phyloP scores from a whole-genome alignment of 345 rosid species.

The Microthlaspi erraticum region DNA sequence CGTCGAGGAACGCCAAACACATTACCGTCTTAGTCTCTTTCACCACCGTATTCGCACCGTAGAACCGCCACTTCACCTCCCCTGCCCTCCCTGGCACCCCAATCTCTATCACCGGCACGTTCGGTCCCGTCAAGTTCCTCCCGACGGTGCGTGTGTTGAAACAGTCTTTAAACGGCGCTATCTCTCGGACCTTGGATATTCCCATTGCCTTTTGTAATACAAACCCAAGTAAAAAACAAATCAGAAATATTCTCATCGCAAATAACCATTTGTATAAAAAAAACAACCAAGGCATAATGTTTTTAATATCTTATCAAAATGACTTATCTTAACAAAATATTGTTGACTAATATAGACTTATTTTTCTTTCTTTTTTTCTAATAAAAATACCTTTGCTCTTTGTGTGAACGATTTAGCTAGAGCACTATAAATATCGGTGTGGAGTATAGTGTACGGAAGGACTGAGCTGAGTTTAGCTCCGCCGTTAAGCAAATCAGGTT shows the following conservation, averaged over 20 bases:
- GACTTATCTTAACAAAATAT: no score
- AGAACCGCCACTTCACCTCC: constrained; percentile 21
- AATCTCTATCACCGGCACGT: constrained; percentile 9
- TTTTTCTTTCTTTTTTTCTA: no score
- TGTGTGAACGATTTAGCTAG: neutral
- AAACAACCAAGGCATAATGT: no score
- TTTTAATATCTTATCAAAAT: no score
- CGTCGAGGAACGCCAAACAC: constrained; percentile 37
- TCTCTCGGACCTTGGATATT: neutral
- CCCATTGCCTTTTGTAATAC: no score
- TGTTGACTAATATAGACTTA: no score
- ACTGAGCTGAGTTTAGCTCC: constrained; percentile 8
- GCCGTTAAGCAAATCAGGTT: no score
- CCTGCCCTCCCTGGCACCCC: constrained; percentile 1
- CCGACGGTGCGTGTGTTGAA: neutral
- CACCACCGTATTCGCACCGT: constrained; percentile 30
- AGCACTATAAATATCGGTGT: constrained; percentile 4
- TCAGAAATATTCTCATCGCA: neutral
- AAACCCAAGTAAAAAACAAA: no score
- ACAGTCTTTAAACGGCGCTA: constrained; percentile 26
- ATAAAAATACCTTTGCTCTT: constrained; percentile 13
- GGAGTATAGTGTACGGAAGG: neutral
- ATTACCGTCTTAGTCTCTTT: constrained; percentile 8
- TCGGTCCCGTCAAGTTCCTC: neutral
- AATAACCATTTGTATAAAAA: no score